Conservation (phyloP, 352 stramenopile species). For the Thalassiosira exigua region DNA sequence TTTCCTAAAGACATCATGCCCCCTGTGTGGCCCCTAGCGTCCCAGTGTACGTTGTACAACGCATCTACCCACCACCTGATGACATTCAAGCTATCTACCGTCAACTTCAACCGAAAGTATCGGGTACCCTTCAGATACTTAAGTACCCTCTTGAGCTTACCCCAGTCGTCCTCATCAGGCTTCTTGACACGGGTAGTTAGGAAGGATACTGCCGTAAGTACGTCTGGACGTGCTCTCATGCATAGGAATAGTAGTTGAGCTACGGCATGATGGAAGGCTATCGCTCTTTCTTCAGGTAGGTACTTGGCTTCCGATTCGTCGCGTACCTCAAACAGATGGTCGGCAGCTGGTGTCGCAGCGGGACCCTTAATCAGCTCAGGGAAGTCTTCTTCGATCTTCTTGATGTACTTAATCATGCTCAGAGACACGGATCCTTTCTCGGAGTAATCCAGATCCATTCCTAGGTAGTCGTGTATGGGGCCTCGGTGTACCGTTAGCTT, state of each 20-base stretch:
- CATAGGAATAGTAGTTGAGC: constrained; percentile 58
- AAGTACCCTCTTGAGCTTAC: constrained; percentile 58
- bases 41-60: constrained; percentile 51
- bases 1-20: constrained; percentile 56
- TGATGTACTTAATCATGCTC: constrained; percentile 38
- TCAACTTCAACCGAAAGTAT: constrained; percentile 27
- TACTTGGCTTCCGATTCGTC: constrained; percentile 12
- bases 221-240: constrained; percentile 47
- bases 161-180: constrained; percentile 61
- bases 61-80: constrained; percentile 58
- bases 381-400: constrained; percentile 22
- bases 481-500: constrained; percentile 35
- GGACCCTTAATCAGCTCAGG: constrained; percentile 12
- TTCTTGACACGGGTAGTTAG: constrained; percentile 52
- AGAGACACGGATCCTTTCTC: constrained; percentile 22
- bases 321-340: constrained; percentile 60
- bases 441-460: constrained; percentile 41
- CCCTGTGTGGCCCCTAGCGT: constrained; percentile 61
- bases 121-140: constrained; percentile 54
- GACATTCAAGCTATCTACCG: constrained; percentile 9
- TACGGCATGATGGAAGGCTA: constrained; percentile 52
- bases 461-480: constrained; percentile 45
- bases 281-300: constrained; percentile 27
- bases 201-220: constrained; percentile 59
- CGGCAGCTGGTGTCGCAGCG: constrained; percentile 23